These are phyloP conservation scores for Sphaceloma murrayae DNA, from an alignment of 2,329 filamentous ascomycete genomes.

Conservation along the genomic window DNA sequence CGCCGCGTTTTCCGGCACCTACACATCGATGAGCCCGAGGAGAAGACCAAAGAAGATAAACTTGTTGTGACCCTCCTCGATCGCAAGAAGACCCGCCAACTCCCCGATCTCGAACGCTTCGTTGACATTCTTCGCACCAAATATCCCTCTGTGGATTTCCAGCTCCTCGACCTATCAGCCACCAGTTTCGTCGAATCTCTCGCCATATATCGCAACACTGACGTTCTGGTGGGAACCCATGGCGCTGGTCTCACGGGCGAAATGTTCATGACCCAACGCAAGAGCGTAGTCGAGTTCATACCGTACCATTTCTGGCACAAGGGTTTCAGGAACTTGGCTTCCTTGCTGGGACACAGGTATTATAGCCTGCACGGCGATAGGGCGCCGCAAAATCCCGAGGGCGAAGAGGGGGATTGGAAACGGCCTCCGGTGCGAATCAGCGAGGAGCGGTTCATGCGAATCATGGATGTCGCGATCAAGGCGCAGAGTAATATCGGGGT, in stretches of 20 bases:
- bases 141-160: constrained; percentile 11
- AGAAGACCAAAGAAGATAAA: neutral
- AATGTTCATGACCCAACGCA: constrained; percentile 15
- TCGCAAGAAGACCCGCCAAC: constrained; percentile 13
- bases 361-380: constrained; percentile 11
- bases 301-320: constrained; percentile 15
- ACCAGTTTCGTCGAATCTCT: constrained; percentile 20
- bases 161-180: constrained; percentile 17
- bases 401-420: constrained; percentile 14
- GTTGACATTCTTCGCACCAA: constrained; percentile 8
- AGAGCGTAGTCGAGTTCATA: constrained; percentile 15
- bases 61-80: constrained; percentile 15
- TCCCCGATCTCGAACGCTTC: constrained; percentile 14
- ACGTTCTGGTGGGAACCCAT: constrained; percentile 15
- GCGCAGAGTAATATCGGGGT: constrained; percentile 9
- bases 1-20: constrained; percentile 16
- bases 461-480: constrained; percentile 15
- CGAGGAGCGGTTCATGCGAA: constrained; percentile 13
- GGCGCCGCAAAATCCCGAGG: constrained; percentile 4
- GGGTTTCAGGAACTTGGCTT: constrained; percentile 15
- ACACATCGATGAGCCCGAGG: constrained; percentile 11
- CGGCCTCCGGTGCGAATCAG: constrained; percentile 3
- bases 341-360: constrained; percentile 12
- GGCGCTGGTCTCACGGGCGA: constrained; percentile 15
- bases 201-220: constrained; percentile 17